Percentiles rank a stretch among this genome's conserved stretches.
phyloP scores from a whole-genome alignment of 352 stramenopile species.

The Phytophthora cryptogea region DNA sequence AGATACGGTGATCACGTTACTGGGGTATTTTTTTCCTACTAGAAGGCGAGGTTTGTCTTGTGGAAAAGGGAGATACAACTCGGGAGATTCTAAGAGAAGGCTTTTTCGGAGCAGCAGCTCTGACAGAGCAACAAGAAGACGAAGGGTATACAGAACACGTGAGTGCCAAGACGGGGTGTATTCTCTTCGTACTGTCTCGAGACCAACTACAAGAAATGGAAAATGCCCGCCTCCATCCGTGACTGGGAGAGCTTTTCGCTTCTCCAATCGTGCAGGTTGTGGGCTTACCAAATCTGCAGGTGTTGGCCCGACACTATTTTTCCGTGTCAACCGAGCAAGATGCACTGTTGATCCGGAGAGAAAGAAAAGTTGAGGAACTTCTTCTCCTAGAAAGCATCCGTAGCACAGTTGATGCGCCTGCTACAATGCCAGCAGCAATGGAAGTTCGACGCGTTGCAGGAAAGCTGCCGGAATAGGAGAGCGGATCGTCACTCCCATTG shows the following conservation, averaged over 20 bases:
- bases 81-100: slow-evolving; percentile 35
- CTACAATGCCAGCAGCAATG: slow-evolving; percentile 21
- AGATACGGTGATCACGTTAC: slow-evolving; percentile 56
- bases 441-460: slow-evolving; percentile 5
- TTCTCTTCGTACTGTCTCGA: slow-evolving; percentile 31
- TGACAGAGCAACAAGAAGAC: slow-evolving; percentile 40
- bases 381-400: too few relatives aligned
- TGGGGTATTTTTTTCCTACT: slow-evolving; percentile 58
- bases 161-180: slow-evolving; percentile 50
- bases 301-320: slow-evolving; percentile 19
- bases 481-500: slow-evolving; percentile 12
- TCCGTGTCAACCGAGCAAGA: slow-evolving; percentile 2
- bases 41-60: slow-evolving; percentile 53
- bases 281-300: slow-evolving; percentile 14
- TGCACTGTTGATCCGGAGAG: too few relatives aligned
- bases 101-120: slow-evolving; percentile 50
- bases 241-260: too few relatives aligned
- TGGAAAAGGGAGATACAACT: slow-evolving; percentile 20
- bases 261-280: neutral
- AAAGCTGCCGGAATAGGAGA: neutral
- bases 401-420: slow-evolving; percentile 9
- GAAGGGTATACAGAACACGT: slow-evolving; percentile 55
- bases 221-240: too few relatives aligned
- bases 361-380: too few relatives aligned
- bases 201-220: slow-evolving; percentile 47